A percentile compares a stretch with the other conserved stretches of the same genome.
These are phyloP conservation scores for Linnemannia exigua DNA, from an alignment of 192 early-diverging fungal genomes.

Conservation along the genomic window DNA sequence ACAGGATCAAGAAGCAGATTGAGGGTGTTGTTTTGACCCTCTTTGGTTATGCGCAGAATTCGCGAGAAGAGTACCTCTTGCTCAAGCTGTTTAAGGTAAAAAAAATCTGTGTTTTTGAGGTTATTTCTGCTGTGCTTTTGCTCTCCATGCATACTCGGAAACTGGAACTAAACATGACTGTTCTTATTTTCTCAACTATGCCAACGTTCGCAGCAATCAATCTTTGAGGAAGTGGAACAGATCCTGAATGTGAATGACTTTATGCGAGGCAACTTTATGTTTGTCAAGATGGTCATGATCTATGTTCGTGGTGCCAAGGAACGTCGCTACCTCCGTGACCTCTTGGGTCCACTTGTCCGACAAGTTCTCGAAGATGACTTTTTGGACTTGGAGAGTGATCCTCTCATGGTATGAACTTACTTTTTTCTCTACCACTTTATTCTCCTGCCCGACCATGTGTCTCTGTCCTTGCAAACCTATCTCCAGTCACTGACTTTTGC, in stretches of 20 bases:
- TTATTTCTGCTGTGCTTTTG: neutral
- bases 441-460: neutral
- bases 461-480: neutral
- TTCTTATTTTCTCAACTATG: neutral
- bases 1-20: conserved; percentile 81
- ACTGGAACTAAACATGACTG: neutral
- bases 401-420: conserved; percentile 65
- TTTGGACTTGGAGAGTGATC: conserved; percentile 94
- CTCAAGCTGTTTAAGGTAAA: conserved; percentile 92
- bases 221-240: conserved; percentile 91
- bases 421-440: neutral
- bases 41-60: conserved; percentile 98
- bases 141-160: too few relatives aligned
- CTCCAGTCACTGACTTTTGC: neutral
- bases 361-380: conserved; percentile 80
- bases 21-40: conserved; percentile 93
- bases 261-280: conserved; percentile 94
- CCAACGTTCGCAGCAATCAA: conserved; percentile 66
- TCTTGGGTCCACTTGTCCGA: conserved; percentile 87
- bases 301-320: conserved; percentile 97
- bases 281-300: conserved; percentile 97
- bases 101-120: neutral
- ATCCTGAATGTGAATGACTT: conserved; percentile 91
- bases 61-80: conserved; percentile 95
- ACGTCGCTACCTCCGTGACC: conserved; percentile 87